Evolutionary conservation across 177 flowering plant genomes (phyloP).

Genomic region (Tripterygium wilfordii): DNA sequence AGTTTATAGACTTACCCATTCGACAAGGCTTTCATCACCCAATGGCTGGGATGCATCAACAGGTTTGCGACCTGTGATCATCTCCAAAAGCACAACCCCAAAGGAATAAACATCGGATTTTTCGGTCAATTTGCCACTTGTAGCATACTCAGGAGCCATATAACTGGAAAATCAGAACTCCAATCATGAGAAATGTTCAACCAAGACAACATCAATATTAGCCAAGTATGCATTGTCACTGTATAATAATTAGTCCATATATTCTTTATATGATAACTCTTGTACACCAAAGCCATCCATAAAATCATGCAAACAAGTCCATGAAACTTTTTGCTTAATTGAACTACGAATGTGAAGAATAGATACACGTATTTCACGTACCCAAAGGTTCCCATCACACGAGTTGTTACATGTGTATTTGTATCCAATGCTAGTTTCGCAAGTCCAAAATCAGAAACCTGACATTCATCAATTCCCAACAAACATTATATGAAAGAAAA

Average conservation of each 20-base stretch:
- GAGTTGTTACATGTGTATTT: slow-evolving; percentile 59
- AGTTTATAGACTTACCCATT: slow-evolving; percentile 45
- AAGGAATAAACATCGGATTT: slow-evolving; percentile 70
- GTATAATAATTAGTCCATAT: no score
- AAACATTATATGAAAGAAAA: background rate
- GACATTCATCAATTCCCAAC: background rate
- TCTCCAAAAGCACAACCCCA: slow-evolving; percentile 69
- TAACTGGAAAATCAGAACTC: slow-evolving; percentile 29
- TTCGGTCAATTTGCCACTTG: slow-evolving; percentile 71
- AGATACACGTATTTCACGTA: slow-evolving; percentile 16
- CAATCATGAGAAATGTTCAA: background rate
- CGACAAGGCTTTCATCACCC: slow-evolving; percentile 70
- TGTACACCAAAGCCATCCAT: no score
- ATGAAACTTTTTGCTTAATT: background rate
- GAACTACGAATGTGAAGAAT: background rate
- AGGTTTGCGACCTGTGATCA: slow-evolving; percentile 68
- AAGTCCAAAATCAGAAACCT: slow-evolving; percentile 82
- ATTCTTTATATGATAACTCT: no score
- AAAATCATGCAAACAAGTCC: background rate
- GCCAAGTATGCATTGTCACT: no score
- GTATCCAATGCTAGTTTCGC: slow-evolving; percentile 60
- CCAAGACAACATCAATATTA: no score
- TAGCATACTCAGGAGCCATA: slow-evolving; percentile 79
- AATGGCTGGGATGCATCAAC: slow-evolving; percentile 54
- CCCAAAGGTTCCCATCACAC: slow-evolving; percentile 86